Conservation (phyloP, 345 rosid genomes). For the Aegle marmelos region DNA sequence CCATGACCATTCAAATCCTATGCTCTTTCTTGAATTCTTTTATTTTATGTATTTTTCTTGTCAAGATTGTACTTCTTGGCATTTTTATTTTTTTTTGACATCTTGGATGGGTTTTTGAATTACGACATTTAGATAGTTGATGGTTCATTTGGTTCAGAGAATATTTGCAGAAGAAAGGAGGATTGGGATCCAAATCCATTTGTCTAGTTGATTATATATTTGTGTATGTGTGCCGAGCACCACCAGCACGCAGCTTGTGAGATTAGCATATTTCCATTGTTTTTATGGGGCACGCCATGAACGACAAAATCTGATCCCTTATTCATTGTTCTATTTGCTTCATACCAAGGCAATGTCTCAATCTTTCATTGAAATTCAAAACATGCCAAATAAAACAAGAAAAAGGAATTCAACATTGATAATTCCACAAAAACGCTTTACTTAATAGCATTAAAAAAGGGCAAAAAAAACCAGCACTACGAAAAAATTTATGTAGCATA, state of each 20-base stretch:
- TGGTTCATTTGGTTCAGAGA: constrained; percentile 10
- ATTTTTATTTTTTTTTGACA: not conserved
- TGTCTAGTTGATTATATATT: not conserved
- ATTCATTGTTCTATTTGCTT: not conserved
- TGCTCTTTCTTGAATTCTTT: not conserved
- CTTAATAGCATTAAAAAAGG: not conserved
- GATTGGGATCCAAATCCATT: constrained; percentile 5
- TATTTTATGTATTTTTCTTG: not conserved
- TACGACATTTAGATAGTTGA: not conserved
- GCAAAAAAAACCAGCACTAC: not conserved
- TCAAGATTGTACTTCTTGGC: not conserved
- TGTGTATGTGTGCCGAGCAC: not conserved
- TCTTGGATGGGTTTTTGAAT: not conserved
- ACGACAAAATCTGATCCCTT: not conserved
- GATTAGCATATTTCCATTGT: not conserved
- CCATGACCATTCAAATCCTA: not conserved
- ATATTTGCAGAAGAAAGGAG: constrained; percentile 12
- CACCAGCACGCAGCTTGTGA: not conserved
- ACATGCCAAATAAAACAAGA: not conserved
- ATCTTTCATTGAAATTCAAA: constrained; percentile 8
- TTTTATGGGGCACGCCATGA: not conserved
- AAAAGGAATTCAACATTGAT: not conserved
- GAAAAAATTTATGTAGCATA: not conserved
- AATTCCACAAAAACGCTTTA: not conserved
- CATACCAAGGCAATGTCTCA: not conserved